Conservation (phyloP, 306 rosid genomes). For the Fagus sylvatica region DNA sequence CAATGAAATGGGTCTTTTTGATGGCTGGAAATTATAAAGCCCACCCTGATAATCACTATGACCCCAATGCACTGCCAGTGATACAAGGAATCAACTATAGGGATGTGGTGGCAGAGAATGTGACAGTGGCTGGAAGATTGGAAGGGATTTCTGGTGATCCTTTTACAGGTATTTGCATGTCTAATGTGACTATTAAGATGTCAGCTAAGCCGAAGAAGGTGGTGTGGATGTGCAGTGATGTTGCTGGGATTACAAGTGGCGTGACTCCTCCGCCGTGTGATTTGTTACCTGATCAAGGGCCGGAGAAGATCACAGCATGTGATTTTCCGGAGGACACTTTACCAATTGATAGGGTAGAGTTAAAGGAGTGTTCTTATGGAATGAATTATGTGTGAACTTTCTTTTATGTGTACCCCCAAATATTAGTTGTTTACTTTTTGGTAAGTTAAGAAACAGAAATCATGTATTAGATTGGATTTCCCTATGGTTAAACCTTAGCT, state of each 20-base stretch:
- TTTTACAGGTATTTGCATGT: slow-evolving; percentile 67
- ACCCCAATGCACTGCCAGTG: slow-evolving; percentile 64
- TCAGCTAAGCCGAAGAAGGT: slow-evolving; percentile 69
- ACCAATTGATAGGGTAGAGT: slow-evolving; percentile 54
- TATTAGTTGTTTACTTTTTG: neutral
- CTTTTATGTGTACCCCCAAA: neutral
- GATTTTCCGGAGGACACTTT: slow-evolving; percentile 58
- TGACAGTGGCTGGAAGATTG: slow-evolving; percentile 64
- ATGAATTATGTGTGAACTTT: slow-evolving; percentile 32
- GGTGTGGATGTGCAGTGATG: slow-evolving; percentile 65
- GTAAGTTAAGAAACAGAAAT: too few relatives aligned
- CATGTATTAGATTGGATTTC: too few relatives aligned
- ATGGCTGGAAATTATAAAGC: slow-evolving; percentile 76
- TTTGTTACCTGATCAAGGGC: slow-evolving; percentile 53
- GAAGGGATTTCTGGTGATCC: slow-evolving; percentile 72
- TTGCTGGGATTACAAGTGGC: slow-evolving; percentile 61
- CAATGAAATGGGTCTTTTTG: slow-evolving; percentile 87
- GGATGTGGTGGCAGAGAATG: slow-evolving; percentile 69
- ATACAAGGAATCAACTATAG: slow-evolving; percentile 54
- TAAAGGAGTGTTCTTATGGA: slow-evolving; percentile 52
- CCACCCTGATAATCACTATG: slow-evolving; percentile 62
- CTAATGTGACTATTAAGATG: slow-evolving; percentile 65
- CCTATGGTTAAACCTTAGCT: too few relatives aligned
- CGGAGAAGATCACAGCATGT: slow-evolving; percentile 40
- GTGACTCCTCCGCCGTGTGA: slow-evolving; percentile 71